Conservation (phyloP, 2,329 filamentous ascomycete genomes). For the Chlorencoelia australis region DNA sequence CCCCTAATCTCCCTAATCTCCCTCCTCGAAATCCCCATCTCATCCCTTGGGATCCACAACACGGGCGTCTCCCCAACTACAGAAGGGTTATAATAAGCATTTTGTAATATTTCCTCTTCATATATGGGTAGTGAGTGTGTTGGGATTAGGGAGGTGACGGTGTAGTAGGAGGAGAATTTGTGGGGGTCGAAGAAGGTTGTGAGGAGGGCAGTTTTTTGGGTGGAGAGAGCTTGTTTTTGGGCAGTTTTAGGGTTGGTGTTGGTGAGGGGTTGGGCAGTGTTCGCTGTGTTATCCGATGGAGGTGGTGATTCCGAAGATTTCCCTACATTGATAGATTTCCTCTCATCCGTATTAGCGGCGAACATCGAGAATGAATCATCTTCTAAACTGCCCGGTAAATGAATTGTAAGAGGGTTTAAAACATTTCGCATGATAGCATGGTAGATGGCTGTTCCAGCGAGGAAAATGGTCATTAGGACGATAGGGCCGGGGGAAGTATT, state of each 20-base stretch:
- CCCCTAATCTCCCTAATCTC: constrained; percentile 62
- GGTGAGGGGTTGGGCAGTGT: neutral
- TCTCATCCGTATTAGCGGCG: constrained; percentile 11
- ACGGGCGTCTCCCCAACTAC: constrained; percentile 51
- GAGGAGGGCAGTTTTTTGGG: constrained; percentile 44
- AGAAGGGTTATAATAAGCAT: constrained; percentile 66
- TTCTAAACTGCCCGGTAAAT: constrained; percentile 60
- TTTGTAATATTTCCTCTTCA: constrained; percentile 45
- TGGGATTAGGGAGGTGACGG: constrained; percentile 58
- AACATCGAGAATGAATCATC: constrained; percentile 34
- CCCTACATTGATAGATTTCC: constrained; percentile 12
- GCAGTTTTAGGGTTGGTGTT: constrained; percentile 2
- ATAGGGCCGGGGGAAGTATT: constrained; percentile 57
- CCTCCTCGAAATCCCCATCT: constrained; percentile 62
- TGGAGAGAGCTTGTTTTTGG: too few relatives aligned
- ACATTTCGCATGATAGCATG: constrained; percentile 63
- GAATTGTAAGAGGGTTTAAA: constrained; percentile 63
- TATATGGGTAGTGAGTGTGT: constrained; percentile 45
- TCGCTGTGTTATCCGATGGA: constrained; percentile 9
- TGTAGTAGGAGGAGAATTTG: constrained; percentile 60
- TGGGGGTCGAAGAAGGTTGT: constrained; percentile 65
- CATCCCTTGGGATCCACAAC: constrained; percentile 74
- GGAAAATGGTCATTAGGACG: constrained; percentile 64
- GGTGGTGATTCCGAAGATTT: constrained; percentile 17
- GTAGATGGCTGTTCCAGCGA: constrained; percentile 65